phyloP scores from a whole-genome alignment of 768 basidiomycete species.

The Hydnum rufescens region DNA sequence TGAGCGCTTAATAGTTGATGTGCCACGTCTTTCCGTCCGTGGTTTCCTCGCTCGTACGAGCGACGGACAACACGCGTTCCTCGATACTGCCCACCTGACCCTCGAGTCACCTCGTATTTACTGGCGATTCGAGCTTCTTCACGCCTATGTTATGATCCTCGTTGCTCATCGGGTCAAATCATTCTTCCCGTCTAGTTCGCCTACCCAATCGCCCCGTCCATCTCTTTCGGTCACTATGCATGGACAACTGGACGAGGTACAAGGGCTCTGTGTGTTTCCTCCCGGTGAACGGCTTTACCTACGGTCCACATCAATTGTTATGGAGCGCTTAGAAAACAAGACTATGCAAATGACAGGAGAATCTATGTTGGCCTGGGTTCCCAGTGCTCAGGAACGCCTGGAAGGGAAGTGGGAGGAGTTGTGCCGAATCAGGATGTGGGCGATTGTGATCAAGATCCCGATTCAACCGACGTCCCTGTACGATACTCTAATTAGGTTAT shows the following conservation, averaged over 20 bases:
- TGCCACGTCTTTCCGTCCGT: constrained; percentile 10
- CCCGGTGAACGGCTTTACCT: constrained; percentile 17
- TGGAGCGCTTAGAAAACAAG: neutral
- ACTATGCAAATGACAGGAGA: neutral
- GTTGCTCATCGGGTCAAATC: constrained; percentile 36
- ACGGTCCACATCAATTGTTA: constrained; percentile 14
- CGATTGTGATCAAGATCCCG: constrained; percentile 18
- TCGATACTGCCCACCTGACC: neutral
- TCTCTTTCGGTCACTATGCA: constrained; percentile 4
- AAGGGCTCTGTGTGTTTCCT: constrained; percentile 29
- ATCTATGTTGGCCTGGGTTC: constrained; percentile 29
- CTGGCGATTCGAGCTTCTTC: constrained; percentile 26
- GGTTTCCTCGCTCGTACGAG: neutral
- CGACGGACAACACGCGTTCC: neutral
- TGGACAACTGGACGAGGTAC: constrained; percentile 18
- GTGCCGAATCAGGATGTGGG: constrained; percentile 34
- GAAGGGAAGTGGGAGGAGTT: constrained; percentile 58
- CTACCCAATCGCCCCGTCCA: constrained; percentile 11
- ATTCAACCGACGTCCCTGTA: constrained; percentile 9
- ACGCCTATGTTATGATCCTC: constrained; percentile 50
- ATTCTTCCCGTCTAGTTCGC: constrained; percentile 10
- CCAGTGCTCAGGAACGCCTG: constrained; percentile 21
- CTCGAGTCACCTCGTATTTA: constrained; percentile 1
- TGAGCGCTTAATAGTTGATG: constrained; percentile 22
- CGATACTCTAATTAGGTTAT: constrained; percentile 23